These are phyloP conservation scores for Meredithiella fracta DNA, from an alignment of 2,329 filamentous ascomycete species.

Conservation along the genomic window DNA sequence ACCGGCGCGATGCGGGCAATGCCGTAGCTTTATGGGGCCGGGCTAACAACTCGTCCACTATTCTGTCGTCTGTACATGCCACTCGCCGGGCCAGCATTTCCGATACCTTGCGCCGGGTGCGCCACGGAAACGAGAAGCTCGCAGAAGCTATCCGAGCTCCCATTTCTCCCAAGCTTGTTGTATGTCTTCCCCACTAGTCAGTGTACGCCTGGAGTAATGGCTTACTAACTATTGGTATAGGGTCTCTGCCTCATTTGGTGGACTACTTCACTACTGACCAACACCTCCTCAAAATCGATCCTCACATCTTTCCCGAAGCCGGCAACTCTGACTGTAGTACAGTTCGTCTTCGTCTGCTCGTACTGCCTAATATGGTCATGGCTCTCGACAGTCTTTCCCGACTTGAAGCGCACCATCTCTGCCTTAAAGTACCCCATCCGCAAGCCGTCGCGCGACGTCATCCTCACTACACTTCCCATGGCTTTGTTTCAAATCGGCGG, in stretches of 20 bases:
- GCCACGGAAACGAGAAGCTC: conserved; percentile 81
- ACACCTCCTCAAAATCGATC: conserved; percentile 95
- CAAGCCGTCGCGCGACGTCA: conserved; percentile 61
- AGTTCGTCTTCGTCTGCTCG: conserved; percentile 82
- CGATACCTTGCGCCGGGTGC: conserved; percentile 73
- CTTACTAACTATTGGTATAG: conserved; percentile 29
- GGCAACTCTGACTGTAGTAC: conserved; percentile 76
- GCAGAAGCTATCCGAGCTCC: conserved; percentile 82
- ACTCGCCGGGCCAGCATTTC: conserved; percentile 12
- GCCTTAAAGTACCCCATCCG: conserved; percentile 74
- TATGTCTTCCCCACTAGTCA: conserved; percentile 28
- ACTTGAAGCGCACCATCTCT: conserved; percentile 53
- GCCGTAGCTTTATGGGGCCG: background rate
- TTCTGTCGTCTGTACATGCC: conserved; percentile 1
- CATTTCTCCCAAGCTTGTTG: conserved; percentile 72
- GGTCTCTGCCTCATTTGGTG: conserved; percentile 83
- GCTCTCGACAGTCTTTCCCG: conserved; percentile 56
- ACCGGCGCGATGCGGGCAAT: conserved; percentile 19
- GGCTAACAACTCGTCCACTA: background rate
- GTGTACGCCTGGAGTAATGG: background rate
- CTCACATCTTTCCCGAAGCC: conserved; percentile 81
- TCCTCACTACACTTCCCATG: conserved; percentile 75
- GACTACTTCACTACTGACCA: conserved; percentile 83
- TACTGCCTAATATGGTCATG: conserved; percentile 72
- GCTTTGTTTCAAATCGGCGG: conserved; percentile 86